phyloP scores from a whole-genome alignment of 2,329 filamentous ascomycete genomes.

The Phialophora tarda region DNA sequence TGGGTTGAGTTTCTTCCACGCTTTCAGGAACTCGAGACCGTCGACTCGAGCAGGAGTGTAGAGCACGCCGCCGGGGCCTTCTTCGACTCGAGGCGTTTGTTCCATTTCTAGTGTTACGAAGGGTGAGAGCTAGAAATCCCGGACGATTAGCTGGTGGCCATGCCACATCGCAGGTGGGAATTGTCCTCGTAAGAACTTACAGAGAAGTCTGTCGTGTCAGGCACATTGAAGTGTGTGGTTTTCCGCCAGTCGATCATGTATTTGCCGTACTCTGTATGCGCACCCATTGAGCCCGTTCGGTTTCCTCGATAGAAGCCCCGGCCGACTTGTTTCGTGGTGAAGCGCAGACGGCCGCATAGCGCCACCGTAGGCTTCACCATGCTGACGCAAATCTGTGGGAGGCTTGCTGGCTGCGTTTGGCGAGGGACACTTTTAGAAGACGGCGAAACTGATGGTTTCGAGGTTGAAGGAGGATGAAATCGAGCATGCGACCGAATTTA shows the following conservation, averaged over 20 bases:
- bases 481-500: background rate
- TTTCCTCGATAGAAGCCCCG: constrained; percentile 98
- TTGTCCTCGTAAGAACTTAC: constrained; percentile 54
- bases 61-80: constrained; percentile 18
- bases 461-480: background rate
- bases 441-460: background rate
- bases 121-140: constrained; percentile 48
- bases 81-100: constrained; percentile 39
- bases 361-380: constrained; percentile 39
- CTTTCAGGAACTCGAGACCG: constrained; percentile 28
- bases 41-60: constrained; percentile 25
- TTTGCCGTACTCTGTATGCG: constrained; percentile 79
- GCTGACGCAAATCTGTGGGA: constrained; percentile 1
- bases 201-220: constrained; percentile 72
- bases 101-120: constrained; percentile 53
- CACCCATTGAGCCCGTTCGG: constrained; percentile 83
- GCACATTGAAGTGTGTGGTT: constrained; percentile 88
- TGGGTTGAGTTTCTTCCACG: constrained; percentile 29
- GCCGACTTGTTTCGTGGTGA: constrained; percentile 92
- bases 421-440: background rate
- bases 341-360: constrained; percentile 42
- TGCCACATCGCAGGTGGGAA: background rate
- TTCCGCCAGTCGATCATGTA: constrained; percentile 85
- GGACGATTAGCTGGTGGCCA: constrained; percentile 26
- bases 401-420: background rate